phyloP scores from a whole-genome alignment of 108 stramenopile genomes.

The Stephanodiscus triporus region DNA sequence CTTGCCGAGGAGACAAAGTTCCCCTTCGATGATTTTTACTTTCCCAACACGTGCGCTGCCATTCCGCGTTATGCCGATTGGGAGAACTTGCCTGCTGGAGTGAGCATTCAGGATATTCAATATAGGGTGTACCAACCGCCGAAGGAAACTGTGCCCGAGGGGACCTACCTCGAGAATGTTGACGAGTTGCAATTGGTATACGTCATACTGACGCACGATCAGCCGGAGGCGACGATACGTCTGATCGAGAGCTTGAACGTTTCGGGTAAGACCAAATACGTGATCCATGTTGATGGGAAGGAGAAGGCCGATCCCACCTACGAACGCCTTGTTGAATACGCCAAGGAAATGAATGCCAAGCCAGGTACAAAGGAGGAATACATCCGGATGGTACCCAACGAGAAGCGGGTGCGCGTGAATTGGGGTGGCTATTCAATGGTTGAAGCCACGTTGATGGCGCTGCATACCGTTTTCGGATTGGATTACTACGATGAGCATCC shows the following conservation, averaged over 20 bases:
- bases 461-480: constrained; percentile 56
- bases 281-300: constrained; percentile 92
- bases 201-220: constrained; percentile 86
- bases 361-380: constrained; percentile 33
- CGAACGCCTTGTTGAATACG: constrained; percentile 65
- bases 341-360: constrained; percentile 45
- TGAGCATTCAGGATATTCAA: constrained; percentile 61
- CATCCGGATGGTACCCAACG: constrained; percentile 70
- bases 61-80: constrained; percentile 62
- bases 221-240: constrained; percentile 78
- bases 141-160: constrained; percentile 58
- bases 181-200: constrained; percentile 77
- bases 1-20: constrained; percentile 73
- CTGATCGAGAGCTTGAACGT: constrained; percentile 83
- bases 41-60: constrained; percentile 55
- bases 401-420: constrained; percentile 82
- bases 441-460: constrained; percentile 88
- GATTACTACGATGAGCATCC: constrained; percentile 59
- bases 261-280: constrained; percentile 59
- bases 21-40: constrained; percentile 66
- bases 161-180: constrained; percentile 65
- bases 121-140: constrained; percentile 81
- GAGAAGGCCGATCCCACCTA: constrained; percentile 66
- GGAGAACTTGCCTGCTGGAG: constrained; percentile 70
- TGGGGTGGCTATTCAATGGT: constrained; percentile 97